Percentiles rank a stretch among this genome's conserved stretches.
Evolutionary conservation across 345 rosid species (phyloP).

Genomic region (Sonneratia caseolaris): DNA sequence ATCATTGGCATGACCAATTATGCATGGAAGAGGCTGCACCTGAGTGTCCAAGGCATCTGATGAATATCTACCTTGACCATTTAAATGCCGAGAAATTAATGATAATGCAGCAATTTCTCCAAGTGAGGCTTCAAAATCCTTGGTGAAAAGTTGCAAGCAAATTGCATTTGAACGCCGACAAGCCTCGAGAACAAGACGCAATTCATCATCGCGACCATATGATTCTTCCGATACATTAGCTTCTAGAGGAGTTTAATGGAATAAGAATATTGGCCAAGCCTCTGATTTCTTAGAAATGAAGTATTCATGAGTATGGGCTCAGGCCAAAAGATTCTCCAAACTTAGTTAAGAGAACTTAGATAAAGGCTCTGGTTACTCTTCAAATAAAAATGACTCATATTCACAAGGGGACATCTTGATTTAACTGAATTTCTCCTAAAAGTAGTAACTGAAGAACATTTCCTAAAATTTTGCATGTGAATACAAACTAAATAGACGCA

Average conservation of each 20-base stretch:
- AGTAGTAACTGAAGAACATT: not conserved
- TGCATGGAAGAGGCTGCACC: conserved; percentile 25
- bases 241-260: conserved; percentile 32
- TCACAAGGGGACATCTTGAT: not conserved
- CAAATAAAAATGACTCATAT: not conserved
- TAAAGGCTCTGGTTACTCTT: conserved; percentile 1
- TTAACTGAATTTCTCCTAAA: not conserved
- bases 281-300: not conserved
- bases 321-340: not conserved
- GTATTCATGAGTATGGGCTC: not conserved
- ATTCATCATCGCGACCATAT: conserved; percentile 50
- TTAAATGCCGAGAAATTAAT: conserved; percentile 52
- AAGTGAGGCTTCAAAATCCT: conserved; percentile 71
- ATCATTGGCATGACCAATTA: not conserved
- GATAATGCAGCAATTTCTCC: conserved; percentile 82
- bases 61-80: conserved; percentile 38
- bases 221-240: conserved; percentile 54
- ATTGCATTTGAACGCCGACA: conserved; percentile 76
- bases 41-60: conserved; percentile 36
- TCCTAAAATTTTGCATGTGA: not conserved
- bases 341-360: not conserved
- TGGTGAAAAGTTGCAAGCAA: conserved; percentile 64
- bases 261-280: conserved; percentile 6
- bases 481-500: conserved; percentile 1
- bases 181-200: conserved; percentile 71